These are phyloP conservation scores for Eucalyptus urophylla DNA, from an alignment of 345 rosid genomes.

Conservation along the genomic window DNA sequence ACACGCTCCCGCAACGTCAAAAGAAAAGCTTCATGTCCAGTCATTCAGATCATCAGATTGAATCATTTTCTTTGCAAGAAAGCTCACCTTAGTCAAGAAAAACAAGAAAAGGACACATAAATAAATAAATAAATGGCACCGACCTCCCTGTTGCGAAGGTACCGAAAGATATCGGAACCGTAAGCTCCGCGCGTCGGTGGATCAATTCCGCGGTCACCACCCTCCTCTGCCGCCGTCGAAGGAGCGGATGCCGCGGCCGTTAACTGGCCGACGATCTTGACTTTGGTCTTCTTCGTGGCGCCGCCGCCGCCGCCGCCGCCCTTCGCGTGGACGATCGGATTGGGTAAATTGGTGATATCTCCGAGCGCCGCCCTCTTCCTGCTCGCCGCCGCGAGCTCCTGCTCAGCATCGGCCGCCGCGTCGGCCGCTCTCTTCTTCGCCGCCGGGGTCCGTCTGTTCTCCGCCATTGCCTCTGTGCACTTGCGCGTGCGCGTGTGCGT, in stretches of 20 bases:
- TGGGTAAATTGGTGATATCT: constrained; percentile 3
- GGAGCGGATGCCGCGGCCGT: neutral
- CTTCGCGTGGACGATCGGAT: neutral
- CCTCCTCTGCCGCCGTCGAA: neutral
- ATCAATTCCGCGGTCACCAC: neutral
- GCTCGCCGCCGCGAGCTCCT: neutral
- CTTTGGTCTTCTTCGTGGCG: neutral
- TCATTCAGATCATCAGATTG: neutral
- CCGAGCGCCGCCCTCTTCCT: constrained; percentile 6
- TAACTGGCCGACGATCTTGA: neutral
- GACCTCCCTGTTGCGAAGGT: constrained; percentile 54
- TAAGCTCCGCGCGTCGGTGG: constrained; percentile 48
- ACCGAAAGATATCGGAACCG: constrained; percentile 25
- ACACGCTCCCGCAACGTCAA: neutral
- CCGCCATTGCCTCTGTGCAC: neutral
- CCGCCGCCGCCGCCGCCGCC: neutral
- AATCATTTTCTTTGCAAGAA: neutral
- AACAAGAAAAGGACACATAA: neutral
- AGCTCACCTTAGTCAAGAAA: neutral
- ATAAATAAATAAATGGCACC: neutral
- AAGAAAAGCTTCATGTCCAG: neutral
- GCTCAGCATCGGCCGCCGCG: neutral
- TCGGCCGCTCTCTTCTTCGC: constrained; percentile 8
- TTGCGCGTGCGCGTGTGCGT: neutral
- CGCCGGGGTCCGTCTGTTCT: neutral